phyloP scores from a whole-genome alignment of 805 yeast species.

The Cyberlindnera amylophila region DNA sequence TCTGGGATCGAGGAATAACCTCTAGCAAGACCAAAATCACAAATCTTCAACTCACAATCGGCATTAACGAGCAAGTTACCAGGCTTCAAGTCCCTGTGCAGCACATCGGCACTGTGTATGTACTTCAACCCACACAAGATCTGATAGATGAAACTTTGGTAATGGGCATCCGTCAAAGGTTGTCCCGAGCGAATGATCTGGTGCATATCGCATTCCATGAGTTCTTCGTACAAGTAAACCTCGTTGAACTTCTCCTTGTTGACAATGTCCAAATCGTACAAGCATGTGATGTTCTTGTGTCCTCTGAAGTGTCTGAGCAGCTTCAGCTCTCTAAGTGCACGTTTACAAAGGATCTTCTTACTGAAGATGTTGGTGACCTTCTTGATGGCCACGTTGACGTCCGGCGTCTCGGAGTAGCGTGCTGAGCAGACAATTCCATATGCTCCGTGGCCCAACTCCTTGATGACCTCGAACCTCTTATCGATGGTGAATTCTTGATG shows the following conservation, averaged over 20 bases:
- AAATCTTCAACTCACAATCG: slow-evolving; percentile 92
- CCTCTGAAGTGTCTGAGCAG: slow-evolving; percentile 90
- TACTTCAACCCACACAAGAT: slow-evolving; percentile 86
- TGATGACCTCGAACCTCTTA: slow-evolving; percentile 78
- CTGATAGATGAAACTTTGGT: slow-evolving; percentile 90
- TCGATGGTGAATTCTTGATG: slow-evolving; percentile 94
- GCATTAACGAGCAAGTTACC: slow-evolving; percentile 91
- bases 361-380: slow-evolving; percentile 93
- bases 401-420: slow-evolving; percentile 65
- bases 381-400: slow-evolving; percentile 89
- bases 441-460: slow-evolving; percentile 97
- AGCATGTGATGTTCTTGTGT: slow-evolving; percentile 92
- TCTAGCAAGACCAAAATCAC: slow-evolving; percentile 95
- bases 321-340: slow-evolving; percentile 89
- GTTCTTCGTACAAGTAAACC: slow-evolving; percentile 87
- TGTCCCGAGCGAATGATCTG: slow-evolving; percentile 94
- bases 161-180: slow-evolving; percentile 90
- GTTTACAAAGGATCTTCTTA: slow-evolving; percentile 84
- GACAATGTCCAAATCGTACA: slow-evolving; percentile 91
- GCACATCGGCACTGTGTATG: slow-evolving; percentile 87
- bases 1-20: slow-evolving; percentile 82
- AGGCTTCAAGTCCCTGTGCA: slow-evolving; percentile 93
- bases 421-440: slow-evolving; percentile 97
- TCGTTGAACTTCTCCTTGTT: slow-evolving; percentile 75
- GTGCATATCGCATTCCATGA: slow-evolving; percentile 98